Evolutionary conservation across 352 stramenopile genomes (phyloP).

Genomic region (Phytopythium helicoides): DNA sequence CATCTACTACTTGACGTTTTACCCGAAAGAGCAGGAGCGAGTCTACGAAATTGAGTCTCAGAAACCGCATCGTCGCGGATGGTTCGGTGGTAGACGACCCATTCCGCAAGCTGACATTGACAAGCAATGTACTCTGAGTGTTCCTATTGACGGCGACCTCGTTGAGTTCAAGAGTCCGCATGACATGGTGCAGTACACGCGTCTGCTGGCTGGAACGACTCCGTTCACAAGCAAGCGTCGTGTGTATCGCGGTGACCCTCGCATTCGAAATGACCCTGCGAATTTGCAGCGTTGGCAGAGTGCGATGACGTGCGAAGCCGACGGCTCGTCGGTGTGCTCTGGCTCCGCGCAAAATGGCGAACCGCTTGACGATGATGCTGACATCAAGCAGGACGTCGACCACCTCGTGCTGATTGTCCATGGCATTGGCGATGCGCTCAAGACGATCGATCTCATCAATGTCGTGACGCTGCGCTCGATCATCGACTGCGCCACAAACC

Average conservation of each 20-base stretch:
- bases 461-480: conserved; percentile 81
- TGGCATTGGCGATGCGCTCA: conserved; percentile 87
- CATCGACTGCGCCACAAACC: conserved; percentile 72
- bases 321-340: conserved; percentile 8
- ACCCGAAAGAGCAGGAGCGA: conserved; percentile 59
- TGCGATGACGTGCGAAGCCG: conserved; percentile 37
- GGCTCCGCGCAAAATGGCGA: conserved; percentile 1
- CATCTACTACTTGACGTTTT: conserved; percentile 72
- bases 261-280: conserved; percentile 53
- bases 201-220: conserved; percentile 60
- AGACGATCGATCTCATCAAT: conserved; percentile 85
- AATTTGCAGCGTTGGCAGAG: conserved; percentile 59
- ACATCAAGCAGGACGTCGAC: conserved; percentile 78
- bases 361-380: conserved; percentile 42
- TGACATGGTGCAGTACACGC: conserved; percentile 85
- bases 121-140: conserved; percentile 57
- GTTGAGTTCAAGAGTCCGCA: conserved; percentile 77
- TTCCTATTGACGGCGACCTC: conserved; percentile 76
- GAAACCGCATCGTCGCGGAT: conserved; percentile 31
- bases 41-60: conserved; percentile 44
- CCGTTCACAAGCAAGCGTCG: conserved; percentile 79
- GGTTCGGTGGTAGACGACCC: conserved; percentile 34
- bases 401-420: conserved; percentile 89
- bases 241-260: conserved; percentile 74
- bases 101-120: conserved; percentile 14